phyloP scores from a whole-genome alignment of 192 early-diverging fungal genomes.

The Lobosporangium transversale region DNA sequence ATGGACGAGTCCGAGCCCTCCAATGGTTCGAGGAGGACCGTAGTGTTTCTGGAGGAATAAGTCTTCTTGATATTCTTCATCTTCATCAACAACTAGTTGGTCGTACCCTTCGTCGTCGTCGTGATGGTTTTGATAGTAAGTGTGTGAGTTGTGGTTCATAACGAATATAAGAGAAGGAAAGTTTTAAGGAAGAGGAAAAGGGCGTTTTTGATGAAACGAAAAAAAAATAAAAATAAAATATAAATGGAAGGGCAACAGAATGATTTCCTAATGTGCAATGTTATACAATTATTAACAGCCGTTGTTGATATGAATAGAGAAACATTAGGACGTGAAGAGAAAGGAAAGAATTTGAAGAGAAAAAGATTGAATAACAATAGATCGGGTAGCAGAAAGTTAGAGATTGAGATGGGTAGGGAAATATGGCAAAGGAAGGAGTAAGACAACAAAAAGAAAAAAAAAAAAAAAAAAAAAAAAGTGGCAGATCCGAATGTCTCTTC shows the following conservation, averaged over 20 bases:
- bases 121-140: constrained; percentile 35
- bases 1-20: constrained; percentile 24
- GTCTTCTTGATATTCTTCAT: constrained; percentile 46
- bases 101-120: constrained; percentile 29
- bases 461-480: background rate
- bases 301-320: no score
- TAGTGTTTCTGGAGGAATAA: constrained; percentile 42
- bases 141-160: constrained; percentile 23
- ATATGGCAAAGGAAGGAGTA: background rate
- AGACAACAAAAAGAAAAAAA: background rate
- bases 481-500: background rate
- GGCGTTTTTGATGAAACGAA: no score
- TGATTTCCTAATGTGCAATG: no score
- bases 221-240: no score
- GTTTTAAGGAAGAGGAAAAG: background rate
- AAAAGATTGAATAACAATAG: background rate
- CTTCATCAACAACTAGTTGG: constrained; percentile 29
- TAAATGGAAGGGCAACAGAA: no score
- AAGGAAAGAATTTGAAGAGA: background rate
- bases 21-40: constrained; percentile 14
- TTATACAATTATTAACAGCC: no score
- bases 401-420: constrained; percentile 2
- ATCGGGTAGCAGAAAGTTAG: background rate
- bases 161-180: background rate
- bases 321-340: background rate